A percentile compares a stretch with the other conserved stretches of the same genome.
These are phyloP conservation scores for Starmerella floricola DNA, from an alignment of 805 yeast species.

Conservation along the genomic window DNA sequence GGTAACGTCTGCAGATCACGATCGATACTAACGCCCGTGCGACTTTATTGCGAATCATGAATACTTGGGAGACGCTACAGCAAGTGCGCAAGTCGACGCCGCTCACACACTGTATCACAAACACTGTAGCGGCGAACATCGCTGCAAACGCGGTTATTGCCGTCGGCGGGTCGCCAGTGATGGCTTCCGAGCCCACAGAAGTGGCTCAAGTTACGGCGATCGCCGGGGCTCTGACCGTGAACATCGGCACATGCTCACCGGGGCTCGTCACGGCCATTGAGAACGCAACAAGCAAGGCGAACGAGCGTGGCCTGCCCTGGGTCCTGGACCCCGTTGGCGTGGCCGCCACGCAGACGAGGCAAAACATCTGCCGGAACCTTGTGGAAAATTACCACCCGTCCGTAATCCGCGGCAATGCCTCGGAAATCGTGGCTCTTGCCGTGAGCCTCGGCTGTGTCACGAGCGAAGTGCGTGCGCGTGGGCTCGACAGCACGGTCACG, in stretches of 20 bases:
- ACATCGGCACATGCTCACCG: conserved; percentile 50
- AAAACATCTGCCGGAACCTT: conserved; percentile 36
- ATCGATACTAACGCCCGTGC: no score
- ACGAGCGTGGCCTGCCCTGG: conserved; percentile 44
- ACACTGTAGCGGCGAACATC: conserved; percentile 75
- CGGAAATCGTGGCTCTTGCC: conserved; percentile 48
- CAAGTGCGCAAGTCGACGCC: conserved; percentile 33
- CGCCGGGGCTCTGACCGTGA: conserved; percentile 50
- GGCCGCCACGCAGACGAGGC: conserved; percentile 61
- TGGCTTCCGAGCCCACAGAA: conserved; percentile 66
- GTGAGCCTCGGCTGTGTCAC: conserved; percentile 2
- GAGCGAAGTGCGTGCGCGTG: conserved; percentile 26
- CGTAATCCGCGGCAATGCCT: conserved; percentile 72
- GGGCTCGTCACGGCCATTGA: conserved; percentile 12
- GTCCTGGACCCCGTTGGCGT: conserved; percentile 90
- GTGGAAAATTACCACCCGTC: conserved; percentile 44
- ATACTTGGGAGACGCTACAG: conserved; percentile 21
- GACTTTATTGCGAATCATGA: no score
- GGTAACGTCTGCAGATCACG: no score
- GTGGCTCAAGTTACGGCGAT: conserved; percentile 50
- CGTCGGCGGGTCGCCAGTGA: conserved; percentile 74
- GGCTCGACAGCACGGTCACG: conserved; percentile 19
- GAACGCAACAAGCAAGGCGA: conserved; percentile 39
- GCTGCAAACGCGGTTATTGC: conserved; percentile 81
- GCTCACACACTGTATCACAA: conserved; percentile 76